Base-by-base conservation (phyloP, 345 rosid species). In the Bruguiera parviflora region DNA sequence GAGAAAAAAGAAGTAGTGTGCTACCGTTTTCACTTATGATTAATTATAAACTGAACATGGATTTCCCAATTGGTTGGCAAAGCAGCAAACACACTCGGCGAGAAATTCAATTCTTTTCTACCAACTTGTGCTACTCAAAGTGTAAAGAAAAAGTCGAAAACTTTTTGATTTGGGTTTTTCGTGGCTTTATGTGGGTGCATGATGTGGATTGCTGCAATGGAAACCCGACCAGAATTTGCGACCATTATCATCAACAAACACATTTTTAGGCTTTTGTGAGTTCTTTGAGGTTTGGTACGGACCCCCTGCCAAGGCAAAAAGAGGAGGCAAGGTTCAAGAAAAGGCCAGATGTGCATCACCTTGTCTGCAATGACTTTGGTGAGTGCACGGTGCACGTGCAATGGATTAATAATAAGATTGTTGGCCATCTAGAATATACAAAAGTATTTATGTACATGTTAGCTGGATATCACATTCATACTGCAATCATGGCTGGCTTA, bases 341-440 rank as follows among this genome's bases (percentile, higher is more conserved):
- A 63, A 76, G 37, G 72, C 31, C 10, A 37, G 28, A 11, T 43
- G 32, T 15, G 33, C 16, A 49, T 64, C 31, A 21, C 28, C 77
- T 19, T 66, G 61, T 63, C 74, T 33, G 43, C 27, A 18, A 11
- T n/a, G 1, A 28, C 35, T 8, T 3, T 29, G 16, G 62, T 27
- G 52, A 52, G 58, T 58, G 64, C 66, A 73, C 63, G 80, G 71
- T 69, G 66, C 86, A 80, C 84, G 84, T 78, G 86, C 73, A 66
- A 62, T 78, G 53, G 73, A 32, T 35, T 49, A 21, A 61, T 58
- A 56, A 71, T 61, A 24, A 68, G 57, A 64, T 64, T 53, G 27
- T 68, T 71, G 73, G 46, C 80, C 80, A 37, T 58, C 61, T 71
- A 63, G 73, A 68, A 43, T 61, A 31, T 71, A 65, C 21, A 3